Evolutionary conservation across 352 stramenopile species (phyloP).

Genomic region (Globisporangium spinosum): DNA sequence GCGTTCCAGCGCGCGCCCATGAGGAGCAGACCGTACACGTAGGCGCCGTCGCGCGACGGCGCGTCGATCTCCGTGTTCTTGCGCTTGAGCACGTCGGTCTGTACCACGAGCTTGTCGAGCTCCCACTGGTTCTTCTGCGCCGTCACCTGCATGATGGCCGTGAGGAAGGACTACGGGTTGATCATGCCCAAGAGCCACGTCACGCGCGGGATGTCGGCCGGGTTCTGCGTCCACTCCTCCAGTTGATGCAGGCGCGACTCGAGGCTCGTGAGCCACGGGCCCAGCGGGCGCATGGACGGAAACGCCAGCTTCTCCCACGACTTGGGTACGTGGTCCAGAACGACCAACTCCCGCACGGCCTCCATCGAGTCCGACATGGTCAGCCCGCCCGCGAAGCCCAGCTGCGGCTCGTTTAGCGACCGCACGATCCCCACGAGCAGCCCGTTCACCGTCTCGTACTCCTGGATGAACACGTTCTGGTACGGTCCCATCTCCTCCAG

Average conservation of each 20-base stretch:
- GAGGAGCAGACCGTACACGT: slow-evolving; percentile 93
- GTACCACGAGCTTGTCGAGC: slow-evolving; percentile 96
- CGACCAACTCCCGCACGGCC: slow-evolving; percentile 91
- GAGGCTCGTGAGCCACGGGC: slow-evolving; percentile 93
- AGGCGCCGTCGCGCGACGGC: slow-evolving; percentile 90
- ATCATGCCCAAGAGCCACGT: slow-evolving; percentile 94
- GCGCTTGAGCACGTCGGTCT: slow-evolving; percentile 95
- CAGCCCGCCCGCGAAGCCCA: slow-evolving; percentile 95
- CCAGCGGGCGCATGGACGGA: slow-evolving; percentile 89
- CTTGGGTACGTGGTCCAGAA: slow-evolving; percentile 90
- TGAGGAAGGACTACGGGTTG: slow-evolving; percentile 97
- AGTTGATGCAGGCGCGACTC: slow-evolving; percentile 90
- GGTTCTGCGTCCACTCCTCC: slow-evolving; percentile 96
- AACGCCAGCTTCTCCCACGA: slow-evolving; percentile 95
- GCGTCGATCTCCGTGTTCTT: slow-evolving; percentile 89
- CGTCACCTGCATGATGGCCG: slow-evolving; percentile 96
- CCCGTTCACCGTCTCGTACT: slow-evolving; percentile 97
- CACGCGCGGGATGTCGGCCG: slow-evolving; percentile 93
- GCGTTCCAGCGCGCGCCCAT: slow-evolving; percentile 96
- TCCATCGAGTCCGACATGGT: slow-evolving; percentile 99
- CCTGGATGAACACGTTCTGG: slow-evolving; percentile 97
- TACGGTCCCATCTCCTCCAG: slow-evolving; percentile 94
- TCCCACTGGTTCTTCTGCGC: slow-evolving; percentile 97
- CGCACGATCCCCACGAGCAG: slow-evolving; percentile 94
- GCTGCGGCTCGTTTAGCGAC: slow-evolving; percentile 95